phyloP scores from a whole-genome alignment of 2,329 filamentous ascomycete species.

The Emergomyces orientalis region DNA sequence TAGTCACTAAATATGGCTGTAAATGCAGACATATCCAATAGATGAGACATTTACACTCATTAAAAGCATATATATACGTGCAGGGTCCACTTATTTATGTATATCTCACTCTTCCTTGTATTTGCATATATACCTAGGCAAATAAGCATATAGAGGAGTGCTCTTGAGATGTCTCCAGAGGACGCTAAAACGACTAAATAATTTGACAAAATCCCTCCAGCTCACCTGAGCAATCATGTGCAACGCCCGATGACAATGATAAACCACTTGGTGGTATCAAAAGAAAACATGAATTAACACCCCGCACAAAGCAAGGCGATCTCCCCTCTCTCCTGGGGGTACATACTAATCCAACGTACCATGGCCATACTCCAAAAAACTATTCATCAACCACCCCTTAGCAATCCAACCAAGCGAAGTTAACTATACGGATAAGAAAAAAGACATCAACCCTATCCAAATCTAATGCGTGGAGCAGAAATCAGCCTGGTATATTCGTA shows the following conservation, averaged over 20 bases:
- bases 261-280: background rate
- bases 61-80: background rate
- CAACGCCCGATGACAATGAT: background rate
- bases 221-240: background rate
- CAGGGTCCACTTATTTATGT: background rate
- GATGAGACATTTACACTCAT: background rate
- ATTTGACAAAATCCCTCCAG: background rate
- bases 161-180: background rate
- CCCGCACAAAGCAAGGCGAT: background rate
- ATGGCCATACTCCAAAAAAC: background rate
- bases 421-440: background rate
- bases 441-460: background rate
- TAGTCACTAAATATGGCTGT: background rate
- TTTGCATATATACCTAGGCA: background rate
- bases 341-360: background rate
- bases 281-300: background rate
- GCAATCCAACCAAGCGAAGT: background rate
- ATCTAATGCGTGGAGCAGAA: background rate
- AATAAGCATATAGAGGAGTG: background rate
- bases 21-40: background rate
- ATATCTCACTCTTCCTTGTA: background rate
- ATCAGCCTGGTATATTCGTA: background rate
- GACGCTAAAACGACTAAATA: background rate
- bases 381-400: background rate
- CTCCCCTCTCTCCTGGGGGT: background rate